Conservation (phyloP, 805 yeast genomes). For the Blastobotrys parvus region DNA sequence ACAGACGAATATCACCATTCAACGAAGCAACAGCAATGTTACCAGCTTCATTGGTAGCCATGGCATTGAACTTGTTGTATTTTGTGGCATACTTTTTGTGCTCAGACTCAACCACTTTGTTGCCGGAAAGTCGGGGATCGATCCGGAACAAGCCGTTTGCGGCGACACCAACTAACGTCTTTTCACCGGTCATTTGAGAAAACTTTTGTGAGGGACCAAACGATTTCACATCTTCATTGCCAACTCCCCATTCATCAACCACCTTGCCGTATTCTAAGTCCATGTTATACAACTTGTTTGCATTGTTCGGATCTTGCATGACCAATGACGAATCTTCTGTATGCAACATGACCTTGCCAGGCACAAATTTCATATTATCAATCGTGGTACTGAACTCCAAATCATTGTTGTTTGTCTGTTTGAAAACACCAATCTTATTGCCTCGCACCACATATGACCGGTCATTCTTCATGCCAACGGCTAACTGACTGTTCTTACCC, state of each 20-base stretch:
- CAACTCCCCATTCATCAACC: slow-evolving; percentile 77
- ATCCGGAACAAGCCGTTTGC: slow-evolving; percentile 58
- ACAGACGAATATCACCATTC: slow-evolving; percentile 69
- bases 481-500: slow-evolving; percentile 53
- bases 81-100: slow-evolving; percentile 48
- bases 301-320: slow-evolving; percentile 44
- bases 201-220: slow-evolving; percentile 69
- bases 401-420: slow-evolving; percentile 40
- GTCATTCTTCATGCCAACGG: slow-evolving; percentile 62
- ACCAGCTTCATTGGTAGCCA: slow-evolving; percentile 69
- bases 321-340: slow-evolving; percentile 63
- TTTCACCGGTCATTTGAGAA: slow-evolving; percentile 65
- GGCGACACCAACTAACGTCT: slow-evolving; percentile 65
- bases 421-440: slow-evolving; percentile 72
- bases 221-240: slow-evolving; percentile 40
- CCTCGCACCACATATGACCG: slow-evolving; percentile 77
- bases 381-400: slow-evolving; percentile 64
- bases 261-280: slow-evolving; percentile 73
- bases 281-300: slow-evolving; percentile 52
- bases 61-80: slow-evolving; percentile 41
- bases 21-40: slow-evolving; percentile 66
- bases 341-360: slow-evolving; percentile 67
- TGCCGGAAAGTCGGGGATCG: slow-evolving; percentile 64
- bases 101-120: slow-evolving; percentile 52
- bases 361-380: slow-evolving; percentile 47